A percentile compares a stretch with the other conserved stretches of the same genome.
Conservation (phyloP, 768 basidiomycete genomes). For the Suillus spraguei region DNA sequence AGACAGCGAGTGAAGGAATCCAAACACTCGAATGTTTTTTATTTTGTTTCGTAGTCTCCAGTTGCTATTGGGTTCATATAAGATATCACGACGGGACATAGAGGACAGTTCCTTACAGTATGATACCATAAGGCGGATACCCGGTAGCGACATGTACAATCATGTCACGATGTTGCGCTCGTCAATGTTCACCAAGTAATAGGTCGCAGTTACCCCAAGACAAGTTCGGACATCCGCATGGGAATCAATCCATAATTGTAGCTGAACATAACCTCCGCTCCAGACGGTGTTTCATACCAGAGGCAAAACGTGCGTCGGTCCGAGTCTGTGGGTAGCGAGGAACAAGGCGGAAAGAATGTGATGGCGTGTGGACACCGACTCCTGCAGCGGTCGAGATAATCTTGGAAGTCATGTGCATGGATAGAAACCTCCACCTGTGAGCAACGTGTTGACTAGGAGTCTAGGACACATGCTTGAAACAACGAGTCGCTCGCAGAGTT, state of each 20-base stretch:
- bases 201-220: not conserved
- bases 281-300: not conserved
- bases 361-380: not conserved
- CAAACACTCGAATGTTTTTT: too few relatives aligned
- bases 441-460: not conserved
- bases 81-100: too few relatives aligned
- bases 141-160: not conserved
- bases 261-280: not conserved
- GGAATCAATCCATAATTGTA: not conserved
- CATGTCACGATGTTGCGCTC: too few relatives aligned
- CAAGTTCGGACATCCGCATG: not conserved
- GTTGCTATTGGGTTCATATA: too few relatives aligned
- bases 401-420: not conserved
- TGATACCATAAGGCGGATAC: too few relatives aligned
- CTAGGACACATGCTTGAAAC: not conserved
- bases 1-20: too few relatives aligned
- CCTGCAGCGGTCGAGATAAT: not conserved
- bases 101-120: too few relatives aligned
- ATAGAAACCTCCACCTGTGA: not conserved
- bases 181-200: not conserved
- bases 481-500: not conserved
- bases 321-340: not conserved
- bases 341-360: not conserved
- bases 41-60: too few relatives aligned
- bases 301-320: not conserved